Evolutionary conservation across 805 yeast species (phyloP), one percentile per base, ranked within the genome.

Genomic region (Nakazawaea molendinolei): DNA sequence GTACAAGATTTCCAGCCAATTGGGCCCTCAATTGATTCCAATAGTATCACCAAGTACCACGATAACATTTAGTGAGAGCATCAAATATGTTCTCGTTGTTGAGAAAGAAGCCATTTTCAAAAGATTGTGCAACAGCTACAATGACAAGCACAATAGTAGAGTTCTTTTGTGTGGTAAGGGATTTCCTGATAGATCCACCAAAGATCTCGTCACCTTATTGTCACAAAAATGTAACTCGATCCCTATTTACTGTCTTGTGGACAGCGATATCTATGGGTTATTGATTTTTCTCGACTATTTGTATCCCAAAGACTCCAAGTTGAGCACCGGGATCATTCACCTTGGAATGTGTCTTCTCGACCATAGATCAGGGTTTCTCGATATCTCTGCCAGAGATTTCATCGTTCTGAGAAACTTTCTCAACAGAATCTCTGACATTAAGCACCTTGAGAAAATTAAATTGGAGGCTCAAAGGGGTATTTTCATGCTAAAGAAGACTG

Each of bases 191-290:
- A 47, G 60, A 9, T 52, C 69, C 5, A 77, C 86, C 0, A 59
- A 65, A 32, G 43, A 48, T 17, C 66, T 78, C 38, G 43, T 75
- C 7, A 31, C 42, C 5, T 42, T 44, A 2, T 34, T 71, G 9
- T 36, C 53, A 9, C 33, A 42, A 3, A 40, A 47, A 14, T 41
- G 53, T n/a, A 60, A 64, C 0, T 33, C 44, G 1, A 48, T 63
- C 1, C 72, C 71, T 1, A 49, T 74, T 1, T 49, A 51, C 15
- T 76, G 70, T 1, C 59, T 72, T 23, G 75, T 77, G 19, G 87
- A 80, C 49, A 67, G 80, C 12, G 87, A 80, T 45, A 71, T 81
- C 3, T 74, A 74, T 49, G 87, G 87, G 0, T 48, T 76, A 8
- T 63, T 64, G 44, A 79, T 79, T 23, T 56, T 65, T 39, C 48